These are phyloP conservation scores for Globisporangium viniferum DNA, from an alignment of 352 stramenopile species.

Conservation along the genomic window DNA sequence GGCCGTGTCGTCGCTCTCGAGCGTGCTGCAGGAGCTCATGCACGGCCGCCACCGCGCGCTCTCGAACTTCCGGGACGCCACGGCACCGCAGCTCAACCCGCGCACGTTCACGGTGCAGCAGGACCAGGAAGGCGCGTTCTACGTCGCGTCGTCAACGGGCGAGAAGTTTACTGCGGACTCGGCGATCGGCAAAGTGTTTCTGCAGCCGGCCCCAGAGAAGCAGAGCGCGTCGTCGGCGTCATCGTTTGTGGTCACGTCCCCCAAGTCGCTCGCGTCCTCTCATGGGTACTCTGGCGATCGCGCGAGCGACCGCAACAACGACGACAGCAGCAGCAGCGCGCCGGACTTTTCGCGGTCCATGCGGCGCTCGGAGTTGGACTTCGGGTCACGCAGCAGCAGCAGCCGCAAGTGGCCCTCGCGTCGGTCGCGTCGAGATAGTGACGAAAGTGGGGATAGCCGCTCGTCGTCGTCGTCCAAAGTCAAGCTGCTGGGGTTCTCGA, in stretches of 20 bases:
- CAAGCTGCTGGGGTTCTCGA: slow-evolving; percentile 16
- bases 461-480: slow-evolving; percentile 1
- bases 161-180: slow-evolving; percentile 42
- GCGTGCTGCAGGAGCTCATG: slow-evolving; percentile 47
- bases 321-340: not conserved
- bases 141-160: slow-evolving; percentile 37
- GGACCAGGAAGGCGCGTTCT: slow-evolving; percentile 33
- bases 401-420: slow-evolving; percentile 13
- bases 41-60: slow-evolving; percentile 33
- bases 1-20: slow-evolving; percentile 49
- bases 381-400: slow-evolving; percentile 17
- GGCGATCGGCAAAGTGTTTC: slow-evolving; percentile 44
- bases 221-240: not conserved
- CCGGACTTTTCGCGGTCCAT: slow-evolving; percentile 10
- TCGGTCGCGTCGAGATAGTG: slow-evolving; percentile 12
- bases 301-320: not conserved
- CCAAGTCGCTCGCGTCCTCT: not conserved
- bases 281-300: not conserved
- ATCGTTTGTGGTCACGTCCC: not conserved
- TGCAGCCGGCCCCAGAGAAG: slow-evolving; percentile 18
- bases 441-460: not conserved
- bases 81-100: slow-evolving; percentile 23
- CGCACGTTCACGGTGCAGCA: slow-evolving; percentile 40
- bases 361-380: slow-evolving; percentile 33
- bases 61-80: slow-evolving; percentile 42